Conservation (phyloP, 1,284 basidiomycete genomes). For the Sphagnurus paluster region DNA sequence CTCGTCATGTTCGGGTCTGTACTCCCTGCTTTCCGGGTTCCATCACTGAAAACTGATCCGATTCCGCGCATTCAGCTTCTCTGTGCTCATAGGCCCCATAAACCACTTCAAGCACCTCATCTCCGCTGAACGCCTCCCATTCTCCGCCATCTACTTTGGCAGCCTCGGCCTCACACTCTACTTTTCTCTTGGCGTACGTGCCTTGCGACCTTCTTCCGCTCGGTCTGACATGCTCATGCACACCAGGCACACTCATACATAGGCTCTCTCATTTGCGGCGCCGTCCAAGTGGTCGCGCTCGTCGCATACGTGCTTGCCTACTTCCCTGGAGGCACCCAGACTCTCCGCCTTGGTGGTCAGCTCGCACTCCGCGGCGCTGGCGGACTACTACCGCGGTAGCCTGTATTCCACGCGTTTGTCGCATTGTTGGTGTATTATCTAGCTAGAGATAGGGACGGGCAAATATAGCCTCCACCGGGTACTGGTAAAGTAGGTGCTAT, state of each 20-base stretch:
- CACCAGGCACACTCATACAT: slow-evolving; percentile 76
- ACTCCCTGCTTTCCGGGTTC: no score
- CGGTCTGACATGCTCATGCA: slow-evolving; percentile 5
- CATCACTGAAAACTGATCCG: no score
- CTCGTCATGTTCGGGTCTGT: slow-evolving; percentile 84
- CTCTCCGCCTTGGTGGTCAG: slow-evolving; percentile 80
- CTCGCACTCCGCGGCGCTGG: slow-evolving; percentile 82
- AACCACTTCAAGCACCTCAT: slow-evolving; percentile 90
- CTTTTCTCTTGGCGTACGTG: slow-evolving; percentile 81
- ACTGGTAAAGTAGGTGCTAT: no score
- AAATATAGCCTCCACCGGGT: no score
- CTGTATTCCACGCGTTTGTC: not conserved
- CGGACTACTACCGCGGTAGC: slow-evolving; percentile 72
- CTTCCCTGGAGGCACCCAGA: slow-evolving; percentile 85
- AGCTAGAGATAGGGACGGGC: no score
- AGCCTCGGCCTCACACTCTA: slow-evolving; percentile 85
- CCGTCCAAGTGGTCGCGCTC: slow-evolving; percentile 79
- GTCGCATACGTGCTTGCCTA: slow-evolving; percentile 88
- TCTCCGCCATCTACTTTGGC: slow-evolving; percentile 81
- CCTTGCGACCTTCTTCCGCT: not conserved
- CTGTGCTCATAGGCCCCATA: slow-evolving; percentile 81
- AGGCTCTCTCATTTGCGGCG: slow-evolving; percentile 79
- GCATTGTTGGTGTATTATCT: no score
- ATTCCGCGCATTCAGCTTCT: no score
- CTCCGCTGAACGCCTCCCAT: slow-evolving; percentile 84